Evolutionary conservation across 2,329 filamentous ascomycete genomes (phyloP).

Genomic region (Colletotrichum sp.): DNA sequence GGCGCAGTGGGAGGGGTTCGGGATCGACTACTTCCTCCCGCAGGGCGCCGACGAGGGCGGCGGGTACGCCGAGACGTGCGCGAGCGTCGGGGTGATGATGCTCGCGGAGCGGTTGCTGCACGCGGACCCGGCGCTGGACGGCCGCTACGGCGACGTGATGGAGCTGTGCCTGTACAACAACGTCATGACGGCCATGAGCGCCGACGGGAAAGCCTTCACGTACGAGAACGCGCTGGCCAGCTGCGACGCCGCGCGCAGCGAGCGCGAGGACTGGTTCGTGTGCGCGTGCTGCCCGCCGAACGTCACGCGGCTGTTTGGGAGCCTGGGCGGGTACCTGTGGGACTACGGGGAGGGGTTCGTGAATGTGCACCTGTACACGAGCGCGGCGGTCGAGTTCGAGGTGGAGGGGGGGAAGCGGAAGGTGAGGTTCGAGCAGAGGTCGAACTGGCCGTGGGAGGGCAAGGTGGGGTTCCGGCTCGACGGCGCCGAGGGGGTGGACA

Average conservation of each 20-base stretch:
- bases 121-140: conserved; percentile 49
- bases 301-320: conserved; percentile 59
- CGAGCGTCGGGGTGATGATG: conserved; percentile 65
- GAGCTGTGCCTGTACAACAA: conserved; percentile 67
- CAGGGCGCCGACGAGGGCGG: conserved; percentile 65
- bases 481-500: conserved; percentile 28
- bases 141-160: conserved; percentile 62
- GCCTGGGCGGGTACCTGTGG: conserved; percentile 63
- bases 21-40: conserved; percentile 62
- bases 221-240: conserved; percentile 67
- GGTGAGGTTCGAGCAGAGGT: conserved; percentile 51
- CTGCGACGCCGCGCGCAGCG: conserved; percentile 52
- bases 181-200: conserved; percentile 61
- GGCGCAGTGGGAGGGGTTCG: conserved; percentile 66
- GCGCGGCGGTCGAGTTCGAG: conserved; percentile 47
- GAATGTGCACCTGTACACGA: conserved; percentile 62
- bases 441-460: conserved; percentile 64
- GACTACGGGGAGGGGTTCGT: conserved; percentile 45
- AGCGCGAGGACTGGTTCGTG: conserved; percentile 62
- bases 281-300: conserved; percentile 67
- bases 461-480: conserved; percentile 49
- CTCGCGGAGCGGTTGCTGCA: conserved; percentile 61
- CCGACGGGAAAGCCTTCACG: conserved; percentile 62
- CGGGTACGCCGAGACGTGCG: conserved; percentile 68
- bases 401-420: conserved; percentile 30